Conservation (phyloP, 129 eudicot genomes). For the Lonicera japonica region DNA sequence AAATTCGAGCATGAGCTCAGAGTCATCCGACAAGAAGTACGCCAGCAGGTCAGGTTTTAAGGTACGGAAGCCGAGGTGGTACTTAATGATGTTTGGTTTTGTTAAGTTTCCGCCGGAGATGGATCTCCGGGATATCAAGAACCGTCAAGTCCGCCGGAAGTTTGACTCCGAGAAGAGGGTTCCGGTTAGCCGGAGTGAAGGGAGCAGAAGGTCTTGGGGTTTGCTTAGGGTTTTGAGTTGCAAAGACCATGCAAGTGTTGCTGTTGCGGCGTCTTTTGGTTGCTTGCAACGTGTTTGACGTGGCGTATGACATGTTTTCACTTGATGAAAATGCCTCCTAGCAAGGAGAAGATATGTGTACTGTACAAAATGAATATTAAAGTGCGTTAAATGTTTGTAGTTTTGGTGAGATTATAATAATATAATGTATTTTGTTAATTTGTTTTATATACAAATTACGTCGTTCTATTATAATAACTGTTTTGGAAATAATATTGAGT, state of each 20-base stretch:
- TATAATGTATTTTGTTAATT: no score
- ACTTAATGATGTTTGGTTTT: slow-evolving; percentile 41
- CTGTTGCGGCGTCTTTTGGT: slow-evolving; percentile 37
- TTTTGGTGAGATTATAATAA: no score
- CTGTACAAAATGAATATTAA: no score
- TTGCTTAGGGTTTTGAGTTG: slow-evolving; percentile 55
- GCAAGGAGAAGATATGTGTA: no score
- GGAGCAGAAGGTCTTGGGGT: slow-evolving; percentile 43
- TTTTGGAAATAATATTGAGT: no score
- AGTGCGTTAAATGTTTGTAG: no score
- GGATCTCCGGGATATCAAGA: slow-evolving; percentile 57
- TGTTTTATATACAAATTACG: no score
- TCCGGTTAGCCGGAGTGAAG: slow-evolving; percentile 18
- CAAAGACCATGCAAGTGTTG: slow-evolving; percentile 43
- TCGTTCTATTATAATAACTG: no score
- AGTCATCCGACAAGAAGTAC: slow-evolving; percentile 18
- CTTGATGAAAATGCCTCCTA: neutral
- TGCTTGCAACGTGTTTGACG: slow-evolving; percentile 32
- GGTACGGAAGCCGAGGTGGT: slow-evolving; percentile 44
- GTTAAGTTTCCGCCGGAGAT: slow-evolving; percentile 63
- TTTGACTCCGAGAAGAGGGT: slow-evolving; percentile 14
- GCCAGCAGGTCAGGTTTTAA: slow-evolving; percentile 11
- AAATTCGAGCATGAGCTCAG: slow-evolving; percentile 35
- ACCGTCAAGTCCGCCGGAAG: slow-evolving; percentile 48
- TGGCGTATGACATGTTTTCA: neutral